Conservation (phyloP, 805 yeast species). For the Kluyveromyces siamensis region DNA sequence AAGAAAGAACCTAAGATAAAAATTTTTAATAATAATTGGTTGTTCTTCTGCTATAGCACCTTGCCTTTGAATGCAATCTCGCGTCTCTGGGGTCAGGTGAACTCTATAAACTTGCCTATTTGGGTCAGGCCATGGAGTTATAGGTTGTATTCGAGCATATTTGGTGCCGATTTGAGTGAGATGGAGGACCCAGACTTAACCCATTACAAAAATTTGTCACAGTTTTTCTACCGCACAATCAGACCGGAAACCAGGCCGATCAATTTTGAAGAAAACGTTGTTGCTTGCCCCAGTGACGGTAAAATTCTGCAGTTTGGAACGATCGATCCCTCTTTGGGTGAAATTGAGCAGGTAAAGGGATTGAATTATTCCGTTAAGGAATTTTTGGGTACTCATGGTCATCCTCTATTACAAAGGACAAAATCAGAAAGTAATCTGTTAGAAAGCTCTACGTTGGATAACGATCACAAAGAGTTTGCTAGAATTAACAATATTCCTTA, state of each 20-base stretch:
- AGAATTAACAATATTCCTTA: conserved; percentile 64
- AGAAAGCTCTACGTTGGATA: conserved; percentile 17
- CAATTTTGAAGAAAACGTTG: conserved; percentile 42
- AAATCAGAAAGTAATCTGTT: conserved; percentile 10
- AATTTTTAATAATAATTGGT: conserved; percentile 54
- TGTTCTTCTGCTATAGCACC: conserved; percentile 78
- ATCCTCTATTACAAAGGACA: conserved; percentile 26
- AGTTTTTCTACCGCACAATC: conserved; percentile 81
- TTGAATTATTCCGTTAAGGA: conserved; percentile 87
- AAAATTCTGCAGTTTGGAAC: conserved; percentile 77
- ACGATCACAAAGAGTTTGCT: conserved; percentile 68
- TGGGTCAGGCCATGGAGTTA: conserved; percentile 84
- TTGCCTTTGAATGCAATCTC: conserved; percentile 87
- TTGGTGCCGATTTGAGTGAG: conserved; percentile 86
- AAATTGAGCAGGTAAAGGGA: conserved; percentile 95
- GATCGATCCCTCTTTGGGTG: conserved; percentile 57
- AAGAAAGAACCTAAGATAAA: conserved; percentile 40
- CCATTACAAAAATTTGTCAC: conserved; percentile 72
- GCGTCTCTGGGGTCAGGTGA: conserved; percentile 90
- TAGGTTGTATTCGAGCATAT: conserved; percentile 63
- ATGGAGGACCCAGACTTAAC: conserved; percentile 74
- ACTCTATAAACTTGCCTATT: conserved; percentile 71
- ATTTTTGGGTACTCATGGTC: conserved; percentile 54
- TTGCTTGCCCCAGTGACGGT: conserved; percentile 93
- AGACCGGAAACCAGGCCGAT: conserved; percentile 75